phyloP scores from a whole-genome alignment of 805 yeast genomes.

The Lipomyces starkeyi region DNA sequence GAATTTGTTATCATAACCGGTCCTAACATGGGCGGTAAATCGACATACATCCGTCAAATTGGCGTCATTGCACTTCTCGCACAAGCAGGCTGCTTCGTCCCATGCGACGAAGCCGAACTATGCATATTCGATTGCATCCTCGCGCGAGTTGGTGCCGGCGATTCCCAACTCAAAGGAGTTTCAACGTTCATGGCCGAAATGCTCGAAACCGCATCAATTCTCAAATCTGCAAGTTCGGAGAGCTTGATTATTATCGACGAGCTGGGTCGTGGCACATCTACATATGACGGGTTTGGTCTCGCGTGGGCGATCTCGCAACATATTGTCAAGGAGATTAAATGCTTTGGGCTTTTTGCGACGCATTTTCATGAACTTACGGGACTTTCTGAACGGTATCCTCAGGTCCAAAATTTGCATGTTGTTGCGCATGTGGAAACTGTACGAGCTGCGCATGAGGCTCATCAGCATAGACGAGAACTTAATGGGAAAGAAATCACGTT shows the following conservation, averaged over 20 bases:
- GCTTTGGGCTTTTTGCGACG: conserved; percentile 92
- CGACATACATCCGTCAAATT: conserved; percentile 87
- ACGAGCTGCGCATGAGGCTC: conserved; percentile 45
- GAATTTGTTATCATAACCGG: conserved; percentile 90
- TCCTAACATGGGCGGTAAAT: conserved; percentile 98
- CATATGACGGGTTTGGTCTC: conserved; percentile 96
- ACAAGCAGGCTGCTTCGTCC: conserved; percentile 89
- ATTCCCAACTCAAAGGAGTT: conserved; percentile 94
- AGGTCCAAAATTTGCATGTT: conserved; percentile 84
- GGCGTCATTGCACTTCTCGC: conserved; percentile 88
- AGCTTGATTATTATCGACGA: conserved; percentile 92
- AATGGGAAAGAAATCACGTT: conserved; percentile 74
- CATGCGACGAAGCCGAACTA: conserved; percentile 76
- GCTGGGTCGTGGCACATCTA: conserved; percentile 86
- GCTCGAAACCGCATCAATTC: conserved; percentile 89
- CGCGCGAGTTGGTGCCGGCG: conserved; percentile 99
- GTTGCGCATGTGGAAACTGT: conserved; percentile 78
- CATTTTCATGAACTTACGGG: conserved; percentile 96
- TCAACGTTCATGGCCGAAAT: conserved; percentile 97
- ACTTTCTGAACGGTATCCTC: conserved; percentile 63
- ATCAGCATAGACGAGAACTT: conserved; percentile 40
- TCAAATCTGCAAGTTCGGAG: conserved; percentile 75
- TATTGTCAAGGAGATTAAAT: conserved; percentile 68
- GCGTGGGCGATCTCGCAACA: conserved; percentile 96
- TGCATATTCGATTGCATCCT: conserved; percentile 88